These are phyloP conservation scores for Aegilops umbellulata DNA, from an alignment of 176 grass and related monocot genomes.

Conservation along the genomic window DNA sequence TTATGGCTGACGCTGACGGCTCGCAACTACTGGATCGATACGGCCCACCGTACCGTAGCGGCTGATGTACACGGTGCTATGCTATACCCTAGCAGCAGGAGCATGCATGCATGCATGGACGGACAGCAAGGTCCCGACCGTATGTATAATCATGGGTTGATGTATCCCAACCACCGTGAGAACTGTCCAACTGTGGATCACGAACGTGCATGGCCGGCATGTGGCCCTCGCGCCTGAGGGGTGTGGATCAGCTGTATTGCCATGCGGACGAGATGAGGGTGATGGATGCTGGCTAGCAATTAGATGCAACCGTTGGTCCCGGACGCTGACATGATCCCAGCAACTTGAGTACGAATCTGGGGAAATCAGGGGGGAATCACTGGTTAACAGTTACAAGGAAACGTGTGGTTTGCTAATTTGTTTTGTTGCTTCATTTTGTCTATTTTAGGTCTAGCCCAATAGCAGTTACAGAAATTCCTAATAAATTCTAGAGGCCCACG, in stretches of 20 bases:
- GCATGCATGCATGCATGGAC: neutral
- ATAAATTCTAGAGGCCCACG: no score
- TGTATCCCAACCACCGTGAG: slow-evolving; percentile 26
- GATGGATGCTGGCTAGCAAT: neutral
- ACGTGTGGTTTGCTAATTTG: no score
- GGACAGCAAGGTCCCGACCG: neutral
- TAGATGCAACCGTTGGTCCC: neutral
- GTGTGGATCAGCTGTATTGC: slow-evolving; percentile 4
- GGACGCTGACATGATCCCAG: neutral
- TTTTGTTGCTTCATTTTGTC: no score
- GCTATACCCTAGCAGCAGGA: neutral
- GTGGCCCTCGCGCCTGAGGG: slow-evolving; percentile 1
- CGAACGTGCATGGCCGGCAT: neutral
- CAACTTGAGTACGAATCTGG: no score
- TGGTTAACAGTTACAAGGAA: no score
- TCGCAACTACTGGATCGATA: slow-evolving; percentile 13
- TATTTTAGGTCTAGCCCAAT: no score
- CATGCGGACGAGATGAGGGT: neutral
- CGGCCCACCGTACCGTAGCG: neutral
- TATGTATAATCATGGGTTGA: neutral
- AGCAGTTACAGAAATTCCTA: no score
- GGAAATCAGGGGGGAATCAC: no score
- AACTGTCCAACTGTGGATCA: neutral
- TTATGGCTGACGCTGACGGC: neutral
- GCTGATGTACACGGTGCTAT: neutral